These are phyloP conservation scores for Phalaenopsis hybrid DNA, from an alignment of 116 monocot species.

Conservation along the genomic window DNA sequence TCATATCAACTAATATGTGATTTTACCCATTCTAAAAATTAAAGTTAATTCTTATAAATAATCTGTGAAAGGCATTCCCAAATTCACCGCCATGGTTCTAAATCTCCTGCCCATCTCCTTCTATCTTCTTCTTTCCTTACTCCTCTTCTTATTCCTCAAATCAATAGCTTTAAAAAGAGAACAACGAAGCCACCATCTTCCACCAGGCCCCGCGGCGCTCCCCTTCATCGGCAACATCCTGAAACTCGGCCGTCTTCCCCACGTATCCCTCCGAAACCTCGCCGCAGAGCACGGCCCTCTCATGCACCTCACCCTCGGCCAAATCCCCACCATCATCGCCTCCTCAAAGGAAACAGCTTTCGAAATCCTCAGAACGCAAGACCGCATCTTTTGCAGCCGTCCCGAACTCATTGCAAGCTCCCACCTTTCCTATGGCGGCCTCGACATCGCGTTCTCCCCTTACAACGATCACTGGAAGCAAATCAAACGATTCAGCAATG, in stretches of 20 bases:
- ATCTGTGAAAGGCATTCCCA: too few relatives aligned
- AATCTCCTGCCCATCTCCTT: not conserved
- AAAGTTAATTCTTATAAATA: too few relatives aligned
- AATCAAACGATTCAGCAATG: constrained; percentile 17
- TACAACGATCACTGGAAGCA: constrained; percentile 30
- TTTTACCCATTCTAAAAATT: too few relatives aligned
- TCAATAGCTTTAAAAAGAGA: too few relatives aligned
- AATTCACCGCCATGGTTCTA: not conserved
- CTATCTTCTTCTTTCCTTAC: not conserved
- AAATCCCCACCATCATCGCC: constrained; percentile 20
- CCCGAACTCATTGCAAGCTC: constrained; percentile 10
- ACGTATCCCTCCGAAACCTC: constrained; percentile 14
- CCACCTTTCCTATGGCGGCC: constrained; percentile 11
- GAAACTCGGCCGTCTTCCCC: constrained; percentile 16
- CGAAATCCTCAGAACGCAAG: constrained; percentile 29
- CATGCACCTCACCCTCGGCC: constrained; percentile 35
- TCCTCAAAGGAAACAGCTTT: constrained; percentile 19
- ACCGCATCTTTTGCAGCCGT: constrained; percentile 24
- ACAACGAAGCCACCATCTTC: not conserved
- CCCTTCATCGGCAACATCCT: constrained; percentile 48
- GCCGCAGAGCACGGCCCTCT: constrained; percentile 20
- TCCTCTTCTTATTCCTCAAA: not conserved
- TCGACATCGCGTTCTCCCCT: constrained; percentile 17
- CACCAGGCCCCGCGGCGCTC: constrained; percentile 21
- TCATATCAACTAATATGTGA: too few relatives aligned